Evolutionary conservation across 176 grass and related monocot species (phyloP).

Genomic region (Urochloa ruziziensis): DNA sequence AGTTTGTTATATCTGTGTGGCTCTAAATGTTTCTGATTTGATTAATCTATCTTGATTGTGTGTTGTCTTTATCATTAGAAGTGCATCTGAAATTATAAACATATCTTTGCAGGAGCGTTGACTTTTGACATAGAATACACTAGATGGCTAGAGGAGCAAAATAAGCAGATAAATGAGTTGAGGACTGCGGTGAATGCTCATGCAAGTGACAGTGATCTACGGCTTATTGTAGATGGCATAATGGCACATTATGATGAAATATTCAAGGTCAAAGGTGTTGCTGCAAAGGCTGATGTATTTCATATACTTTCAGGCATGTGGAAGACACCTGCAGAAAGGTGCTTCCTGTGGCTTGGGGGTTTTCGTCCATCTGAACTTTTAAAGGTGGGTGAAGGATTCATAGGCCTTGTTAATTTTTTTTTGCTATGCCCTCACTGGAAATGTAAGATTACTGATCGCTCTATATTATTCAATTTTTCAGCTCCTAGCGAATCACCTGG

Average conservation of each 20-base stretch:
- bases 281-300: constrained; percentile 59
- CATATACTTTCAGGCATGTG: constrained; percentile 72
- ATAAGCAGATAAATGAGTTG: constrained; percentile 60
- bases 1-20: not conserved
- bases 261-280: constrained; percentile 54
- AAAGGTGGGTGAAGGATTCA: constrained; percentile 28
- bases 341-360: constrained; percentile 64
- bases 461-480: not conserved
- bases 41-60: constrained; percentile 3
- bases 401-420: constrained; percentile 7
- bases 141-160: constrained; percentile 63
- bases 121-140: constrained; percentile 58
- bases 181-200: constrained; percentile 62
- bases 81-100: constrained; percentile 14
- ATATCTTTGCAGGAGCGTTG: constrained; percentile 41
- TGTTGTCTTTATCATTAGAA: not conserved
- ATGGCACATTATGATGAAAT: constrained; percentile 57
- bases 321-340: constrained; percentile 63
- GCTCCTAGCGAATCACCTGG: constrained; percentile 51
- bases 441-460: constrained; percentile 22
- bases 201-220: constrained; percentile 62
- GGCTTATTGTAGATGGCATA: constrained; percentile 57
- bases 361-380: constrained; percentile 58
- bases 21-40: not conserved
- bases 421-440: not conserved